phyloP scores from a whole-genome alignment of 176 grass and related monocot species.

The Eragrostis curvula region DNA sequence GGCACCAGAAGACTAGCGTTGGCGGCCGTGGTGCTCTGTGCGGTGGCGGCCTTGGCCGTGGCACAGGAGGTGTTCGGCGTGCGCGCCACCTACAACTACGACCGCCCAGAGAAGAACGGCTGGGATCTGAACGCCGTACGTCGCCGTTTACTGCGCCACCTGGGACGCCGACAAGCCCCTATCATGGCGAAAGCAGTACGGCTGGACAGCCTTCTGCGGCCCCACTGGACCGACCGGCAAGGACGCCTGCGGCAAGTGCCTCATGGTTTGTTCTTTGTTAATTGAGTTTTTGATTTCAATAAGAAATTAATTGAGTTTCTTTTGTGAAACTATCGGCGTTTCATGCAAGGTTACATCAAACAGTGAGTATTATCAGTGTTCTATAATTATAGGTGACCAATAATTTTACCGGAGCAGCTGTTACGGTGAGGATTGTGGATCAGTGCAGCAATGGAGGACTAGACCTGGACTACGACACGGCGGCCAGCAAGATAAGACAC shows the following conservation, averaged over 20 bases:
- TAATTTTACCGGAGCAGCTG: too few relatives aligned
- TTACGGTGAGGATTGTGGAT: too few relatives aligned
- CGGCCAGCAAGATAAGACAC: too few relatives aligned
- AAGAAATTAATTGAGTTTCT: too few relatives aligned
- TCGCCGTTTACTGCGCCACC: conserved; percentile 64
- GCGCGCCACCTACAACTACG: conserved; percentile 58
- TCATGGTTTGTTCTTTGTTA: conserved; percentile 27
- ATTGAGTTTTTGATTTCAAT: too few relatives aligned
- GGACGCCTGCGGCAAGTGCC: conserved; percentile 56
- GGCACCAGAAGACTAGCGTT: not conserved
- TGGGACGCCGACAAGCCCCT: conserved; percentile 68
- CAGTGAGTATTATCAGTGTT: too few relatives aligned
- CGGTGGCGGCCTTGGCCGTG: not conserved
- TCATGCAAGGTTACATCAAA: too few relatives aligned
- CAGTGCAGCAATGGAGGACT: too few relatives aligned
- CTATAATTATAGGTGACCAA: too few relatives aligned
- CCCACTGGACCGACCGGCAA: conserved; percentile 43
- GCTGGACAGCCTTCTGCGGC: conserved; percentile 83
- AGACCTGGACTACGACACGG: too few relatives aligned
- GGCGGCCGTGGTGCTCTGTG: conserved; percentile 19
- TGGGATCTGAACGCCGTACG: conserved; percentile 54
- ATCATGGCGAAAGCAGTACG: conserved; percentile 69
- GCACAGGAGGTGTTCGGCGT: conserved; percentile 60
- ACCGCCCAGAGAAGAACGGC: conserved; percentile 43
- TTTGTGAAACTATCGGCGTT: too few relatives aligned